Conservation (phyloP, 768 basidiomycete species). For the Lentinus tigrinus region DNA sequence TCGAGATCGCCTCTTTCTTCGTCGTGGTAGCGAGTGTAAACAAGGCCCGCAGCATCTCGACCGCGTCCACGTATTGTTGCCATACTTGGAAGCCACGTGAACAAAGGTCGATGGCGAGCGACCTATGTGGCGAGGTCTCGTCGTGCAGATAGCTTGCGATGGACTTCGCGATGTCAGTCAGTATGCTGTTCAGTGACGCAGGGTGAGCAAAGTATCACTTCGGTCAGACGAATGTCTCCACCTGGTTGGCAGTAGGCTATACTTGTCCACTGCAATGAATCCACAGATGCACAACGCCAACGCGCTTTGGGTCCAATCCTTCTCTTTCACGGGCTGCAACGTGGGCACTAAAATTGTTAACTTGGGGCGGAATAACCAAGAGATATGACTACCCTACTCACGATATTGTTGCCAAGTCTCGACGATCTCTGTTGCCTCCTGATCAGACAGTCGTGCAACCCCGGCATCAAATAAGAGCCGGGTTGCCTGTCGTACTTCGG, state of each 20-base stretch:
- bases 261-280: slow-evolving; percentile 78
- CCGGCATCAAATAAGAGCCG: slow-evolving; percentile 77
- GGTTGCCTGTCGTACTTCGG: slow-evolving; percentile 75
- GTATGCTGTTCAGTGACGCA: slow-evolving; percentile 44
- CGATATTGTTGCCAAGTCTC: slow-evolving; percentile 66
- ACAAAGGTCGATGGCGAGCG: slow-evolving; percentile 85
- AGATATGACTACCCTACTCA: slow-evolving; percentile 31
- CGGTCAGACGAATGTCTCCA: slow-evolving; percentile 29
- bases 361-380: not conserved
- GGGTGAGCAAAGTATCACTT: slow-evolving; percentile 2
- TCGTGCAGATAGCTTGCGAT: slow-evolving; percentile 77
- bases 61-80: slow-evolving; percentile 91
- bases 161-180: slow-evolving; percentile 85
- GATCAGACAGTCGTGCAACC: slow-evolving; percentile 64
- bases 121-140: slow-evolving; percentile 60
- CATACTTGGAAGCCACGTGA: slow-evolving; percentile 90
- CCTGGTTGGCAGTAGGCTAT: slow-evolving; percentile 72
- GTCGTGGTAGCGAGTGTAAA: slow-evolving; percentile 76
- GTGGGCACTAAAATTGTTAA: slow-evolving; percentile 49
- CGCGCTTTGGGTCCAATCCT: slow-evolving; percentile 57
- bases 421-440: slow-evolving; percentile 56
- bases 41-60: slow-evolving; percentile 81
- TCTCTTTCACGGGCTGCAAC: slow-evolving; percentile 58
- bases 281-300: slow-evolving; percentile 81
- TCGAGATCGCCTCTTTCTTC: slow-evolving; percentile 65